Conservation (phyloP, 345 rosid genomes). For the Barbarea vulgaris region DNA sequence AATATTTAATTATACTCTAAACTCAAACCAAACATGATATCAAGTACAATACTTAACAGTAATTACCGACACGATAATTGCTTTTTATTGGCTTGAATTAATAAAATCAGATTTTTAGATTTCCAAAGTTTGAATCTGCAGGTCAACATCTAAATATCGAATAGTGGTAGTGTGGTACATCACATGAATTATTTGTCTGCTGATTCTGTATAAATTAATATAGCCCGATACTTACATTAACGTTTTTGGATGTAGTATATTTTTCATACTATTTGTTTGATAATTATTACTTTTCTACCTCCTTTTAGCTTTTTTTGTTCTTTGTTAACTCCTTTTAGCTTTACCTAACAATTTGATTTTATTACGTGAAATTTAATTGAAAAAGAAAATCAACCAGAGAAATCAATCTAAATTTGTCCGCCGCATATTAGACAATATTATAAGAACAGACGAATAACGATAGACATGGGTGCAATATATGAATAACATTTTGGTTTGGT, state of each 20-base stretch:
- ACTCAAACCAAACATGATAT: conserved; percentile 23
- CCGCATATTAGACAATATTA: conserved; percentile 26
- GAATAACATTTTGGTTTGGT: conserved; percentile 2
- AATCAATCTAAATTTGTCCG: conserved; percentile 2
- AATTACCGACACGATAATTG: conserved; percentile 31
- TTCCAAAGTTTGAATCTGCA: conserved; percentile 40
- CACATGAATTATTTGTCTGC: conserved; percentile 36
- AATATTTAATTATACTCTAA: conserved; percentile 2
- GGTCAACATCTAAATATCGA: conserved; percentile 38
- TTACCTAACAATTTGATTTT: conserved; percentile 28
- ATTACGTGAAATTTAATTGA: neutral
- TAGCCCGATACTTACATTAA: neutral
- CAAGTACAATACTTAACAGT: conserved; percentile 30
- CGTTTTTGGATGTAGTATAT: neutral
- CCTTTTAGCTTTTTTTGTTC: conserved; percentile 8
- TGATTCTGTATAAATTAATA: conserved; percentile 12
- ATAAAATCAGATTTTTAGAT: conserved; percentile 10
- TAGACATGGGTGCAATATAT: conserved; percentile 12
- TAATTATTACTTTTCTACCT: conserved; percentile 7
- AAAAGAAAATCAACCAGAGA: neutral
- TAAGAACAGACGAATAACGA: conserved; percentile 25
- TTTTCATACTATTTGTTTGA: neutral
- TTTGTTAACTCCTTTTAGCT: conserved; percentile 11
- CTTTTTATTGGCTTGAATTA: conserved; percentile 12
- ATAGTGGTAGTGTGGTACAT: conserved; percentile 25